Evolutionary conservation across 768 basidiomycete genomes (phyloP).

Genomic region (Ephemerocybe angulata): DNA sequence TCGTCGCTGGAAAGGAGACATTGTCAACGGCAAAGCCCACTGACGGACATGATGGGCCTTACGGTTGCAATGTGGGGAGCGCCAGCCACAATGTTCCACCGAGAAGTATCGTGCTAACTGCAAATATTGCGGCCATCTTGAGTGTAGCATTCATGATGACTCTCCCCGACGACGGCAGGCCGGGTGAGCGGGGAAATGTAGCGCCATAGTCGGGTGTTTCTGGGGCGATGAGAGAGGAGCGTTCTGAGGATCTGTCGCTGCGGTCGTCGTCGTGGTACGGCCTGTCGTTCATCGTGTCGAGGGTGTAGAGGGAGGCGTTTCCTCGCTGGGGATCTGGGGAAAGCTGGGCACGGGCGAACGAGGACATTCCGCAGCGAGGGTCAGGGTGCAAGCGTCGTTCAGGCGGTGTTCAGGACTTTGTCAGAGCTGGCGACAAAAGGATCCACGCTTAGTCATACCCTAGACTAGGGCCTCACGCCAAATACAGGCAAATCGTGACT

Average conservation of each 20-base stretch:
- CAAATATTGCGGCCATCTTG: constrained; percentile 80
- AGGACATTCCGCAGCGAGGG: constrained; percentile 15
- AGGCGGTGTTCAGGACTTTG: not conserved
- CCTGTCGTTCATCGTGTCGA: constrained; percentile 48
- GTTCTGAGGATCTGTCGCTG: constrained; percentile 27
- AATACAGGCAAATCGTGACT: constrained; percentile 30
- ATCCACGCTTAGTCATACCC: constrained; percentile 4
- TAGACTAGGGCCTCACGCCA: constrained; percentile 25
- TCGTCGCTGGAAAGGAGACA: constrained; percentile 53
- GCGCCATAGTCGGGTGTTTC: constrained; percentile 52
- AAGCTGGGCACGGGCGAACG: constrained; percentile 21
- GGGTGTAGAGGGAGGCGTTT: constrained; percentile 52
- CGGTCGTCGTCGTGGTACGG: constrained; percentile 22
- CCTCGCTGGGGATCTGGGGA: constrained; percentile 15
- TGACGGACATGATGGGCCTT: constrained; percentile 27
- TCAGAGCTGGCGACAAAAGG: constrained; percentile 6
- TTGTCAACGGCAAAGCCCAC: not conserved
- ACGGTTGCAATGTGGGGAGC: constrained; percentile 77
- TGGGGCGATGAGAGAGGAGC: constrained; percentile 42
- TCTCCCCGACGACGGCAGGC: constrained; percentile 42
- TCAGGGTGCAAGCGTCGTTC: constrained; percentile 4
- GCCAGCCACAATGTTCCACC: constrained; percentile 78
- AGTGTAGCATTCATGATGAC: constrained; percentile 77
- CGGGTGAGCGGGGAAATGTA: constrained; percentile 38
- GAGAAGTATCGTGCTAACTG: constrained; percentile 63